Evolutionary conservation across 306 rosid species (phyloP).

Genomic region (Fragaria iinumae): DNA sequence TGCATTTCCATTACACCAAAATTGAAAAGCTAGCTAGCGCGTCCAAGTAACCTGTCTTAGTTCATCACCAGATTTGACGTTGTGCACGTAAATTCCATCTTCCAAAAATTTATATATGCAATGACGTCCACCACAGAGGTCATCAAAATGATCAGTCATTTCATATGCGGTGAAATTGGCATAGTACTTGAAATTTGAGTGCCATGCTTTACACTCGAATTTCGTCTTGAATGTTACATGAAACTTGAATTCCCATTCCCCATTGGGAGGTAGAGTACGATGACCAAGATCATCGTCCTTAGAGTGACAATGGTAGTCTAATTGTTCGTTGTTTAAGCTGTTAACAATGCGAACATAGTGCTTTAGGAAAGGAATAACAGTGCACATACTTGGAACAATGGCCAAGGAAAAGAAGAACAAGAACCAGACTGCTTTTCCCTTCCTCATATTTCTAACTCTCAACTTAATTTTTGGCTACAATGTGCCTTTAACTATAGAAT

Average conservation of each 20-base stretch:
- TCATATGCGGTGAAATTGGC: neutral
- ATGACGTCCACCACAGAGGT: neutral
- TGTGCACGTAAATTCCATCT: neutral
- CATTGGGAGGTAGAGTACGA: neutral
- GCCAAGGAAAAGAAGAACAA: neutral
- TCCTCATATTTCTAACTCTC: neutral
- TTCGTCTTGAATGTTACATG: neutral
- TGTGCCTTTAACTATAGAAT: neutral
- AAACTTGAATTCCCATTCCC: neutral
- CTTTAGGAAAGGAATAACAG: neutral
- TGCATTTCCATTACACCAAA: no score
- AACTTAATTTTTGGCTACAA: neutral
- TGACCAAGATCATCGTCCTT: neutral
- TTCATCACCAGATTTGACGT: no score
- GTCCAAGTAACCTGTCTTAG: no score
- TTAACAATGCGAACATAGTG: conserved; percentile 4
- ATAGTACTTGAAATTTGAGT: neutral
- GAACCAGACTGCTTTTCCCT: neutral
- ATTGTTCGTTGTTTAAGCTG: neutral
- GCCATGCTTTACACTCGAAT: neutral
- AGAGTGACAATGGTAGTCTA: neutral
- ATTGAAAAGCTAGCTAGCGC: no score
- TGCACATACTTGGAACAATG: neutral
- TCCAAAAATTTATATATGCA: neutral
- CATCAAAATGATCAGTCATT: neutral